A percentile compares a stretch with the other conserved stretches of the same genome.
phyloP scores from a whole-genome alignment of 2,329 filamentous ascomycete species.

The Aureobasidium sp. region DNA sequence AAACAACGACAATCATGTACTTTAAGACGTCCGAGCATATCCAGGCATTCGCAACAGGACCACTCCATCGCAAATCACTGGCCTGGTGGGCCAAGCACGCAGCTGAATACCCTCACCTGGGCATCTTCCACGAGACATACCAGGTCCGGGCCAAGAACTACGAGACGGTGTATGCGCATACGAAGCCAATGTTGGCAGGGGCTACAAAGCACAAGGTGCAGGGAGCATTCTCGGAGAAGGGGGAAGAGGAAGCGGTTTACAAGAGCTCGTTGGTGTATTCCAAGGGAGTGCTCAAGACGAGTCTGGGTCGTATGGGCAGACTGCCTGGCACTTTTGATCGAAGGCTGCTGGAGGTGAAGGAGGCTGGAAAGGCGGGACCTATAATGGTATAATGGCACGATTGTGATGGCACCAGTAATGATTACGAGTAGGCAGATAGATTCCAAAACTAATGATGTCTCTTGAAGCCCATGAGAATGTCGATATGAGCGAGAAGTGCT shows the following conservation, averaged over 20 bases:
- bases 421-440: neutral
- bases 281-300: constrained; percentile 26
- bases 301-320: constrained; percentile 23
- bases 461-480: neutral
- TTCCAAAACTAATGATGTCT: neutral
- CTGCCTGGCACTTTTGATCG: neutral
- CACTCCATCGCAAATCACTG: constrained; percentile 42
- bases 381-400: neutral
- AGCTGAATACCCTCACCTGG: constrained; percentile 33
- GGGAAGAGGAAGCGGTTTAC: constrained; percentile 18
- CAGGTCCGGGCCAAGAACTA: constrained; percentile 36
- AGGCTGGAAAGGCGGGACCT: neutral
- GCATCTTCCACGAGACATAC: constrained; percentile 49
- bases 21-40: constrained; percentile 43
- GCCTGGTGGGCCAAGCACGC: constrained; percentile 35
- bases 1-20: constrained; percentile 39
- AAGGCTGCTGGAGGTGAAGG: neutral
- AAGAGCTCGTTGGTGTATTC: constrained; percentile 27
- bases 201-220: constrained; percentile 20
- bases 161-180: constrained; percentile 44
- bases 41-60: constrained; percentile 44
- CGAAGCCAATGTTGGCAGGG: constrained; percentile 27
- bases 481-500: neutral
- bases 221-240: constrained; percentile 18
- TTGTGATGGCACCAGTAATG: neutral